Evolutionary conservation across 2,329 filamentous ascomycete genomes (phyloP), one percentile per base, ranked within the genome.

Genomic region (Microsporum ferrugineum): DNA sequence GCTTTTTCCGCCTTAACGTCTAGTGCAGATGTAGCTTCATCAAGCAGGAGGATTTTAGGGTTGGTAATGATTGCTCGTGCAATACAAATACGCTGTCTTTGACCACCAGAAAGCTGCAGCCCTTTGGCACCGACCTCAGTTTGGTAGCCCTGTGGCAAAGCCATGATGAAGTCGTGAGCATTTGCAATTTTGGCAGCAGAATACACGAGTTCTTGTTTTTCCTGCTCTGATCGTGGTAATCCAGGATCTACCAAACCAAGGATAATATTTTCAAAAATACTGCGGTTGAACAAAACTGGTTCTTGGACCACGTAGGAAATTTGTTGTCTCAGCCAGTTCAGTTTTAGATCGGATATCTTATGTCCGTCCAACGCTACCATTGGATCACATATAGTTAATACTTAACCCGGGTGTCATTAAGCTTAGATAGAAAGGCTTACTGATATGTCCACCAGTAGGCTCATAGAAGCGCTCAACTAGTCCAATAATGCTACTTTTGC

Each of bases 311-410:
- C 85, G 4, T 88, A 75, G 0, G 84, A 83, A 62, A 88, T 86
- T 36, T 78, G 71, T 2, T 74, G 72, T 53, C 82, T 77, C 71
- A 82, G 82, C 65, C 78, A 89, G 64, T 84, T 85, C 38, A 88
- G 66, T 68, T 95, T 95, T 59, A 95, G 77, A 0, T 79, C 84
- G 67, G 82, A 82, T 60, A 94, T 84, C 69, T 92, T 85, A 60
- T 85, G 82, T 5, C 87, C 90, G 68, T 95, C 91, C 2, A 96
- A 77, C 64, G 84, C 80, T 0, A 95, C 83, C n/a, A 80, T 74
- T 17, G 90, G 90, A 38, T 80, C 80, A 38, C 91, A 84, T 0
- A 53, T 2, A n/a, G n/a, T 53, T 14, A 53, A 27, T 7, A 34
- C 7, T 12, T 4, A 3, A 33, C 27, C 1, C 39, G 5, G 3